phyloP scores from a whole-genome alignment of 2,329 filamentous ascomycete species.

The Blastomyces emzantsi region DNA sequence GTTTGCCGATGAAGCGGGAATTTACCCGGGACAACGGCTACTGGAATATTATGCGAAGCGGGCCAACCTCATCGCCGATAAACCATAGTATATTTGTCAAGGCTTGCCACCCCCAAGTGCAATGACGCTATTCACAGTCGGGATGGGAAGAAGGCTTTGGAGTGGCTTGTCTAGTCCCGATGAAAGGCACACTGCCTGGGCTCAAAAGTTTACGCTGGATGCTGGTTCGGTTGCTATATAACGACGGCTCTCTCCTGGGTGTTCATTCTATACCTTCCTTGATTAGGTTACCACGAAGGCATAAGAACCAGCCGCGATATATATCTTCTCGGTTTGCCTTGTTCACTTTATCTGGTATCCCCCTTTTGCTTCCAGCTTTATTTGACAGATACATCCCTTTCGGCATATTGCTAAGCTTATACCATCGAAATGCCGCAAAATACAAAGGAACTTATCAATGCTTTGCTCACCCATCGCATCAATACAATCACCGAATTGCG shows the following conservation, averaged over 20 bases:
- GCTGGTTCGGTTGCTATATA: background rate
- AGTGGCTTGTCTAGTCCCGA: background rate
- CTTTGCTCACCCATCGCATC: conserved; percentile 56
- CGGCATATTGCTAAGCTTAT: background rate
- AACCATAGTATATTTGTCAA: background rate
- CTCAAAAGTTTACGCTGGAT: background rate
- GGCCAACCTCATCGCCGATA: background rate
- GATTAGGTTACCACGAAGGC: background rate
- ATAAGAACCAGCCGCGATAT: background rate
- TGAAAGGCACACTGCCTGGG: background rate
- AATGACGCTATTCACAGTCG: background rate
- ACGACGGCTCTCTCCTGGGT: background rate
- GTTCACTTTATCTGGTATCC: background rate
- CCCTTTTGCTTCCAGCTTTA: background rate
- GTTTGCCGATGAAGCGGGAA: background rate
- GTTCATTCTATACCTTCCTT: background rate
- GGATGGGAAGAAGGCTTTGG: background rate
- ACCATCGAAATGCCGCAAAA: conserved; percentile 30
- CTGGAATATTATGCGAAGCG: background rate
- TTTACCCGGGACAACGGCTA: background rate
- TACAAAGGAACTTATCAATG: conserved; percentile 51
- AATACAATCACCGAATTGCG: conserved; percentile 66
- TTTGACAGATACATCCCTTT: background rate
- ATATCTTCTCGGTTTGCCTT: background rate
- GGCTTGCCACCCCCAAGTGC: background rate